Conservation (phyloP, 1,284 basidiomycete genomes). For the Paramarasmius palmivorus region DNA sequence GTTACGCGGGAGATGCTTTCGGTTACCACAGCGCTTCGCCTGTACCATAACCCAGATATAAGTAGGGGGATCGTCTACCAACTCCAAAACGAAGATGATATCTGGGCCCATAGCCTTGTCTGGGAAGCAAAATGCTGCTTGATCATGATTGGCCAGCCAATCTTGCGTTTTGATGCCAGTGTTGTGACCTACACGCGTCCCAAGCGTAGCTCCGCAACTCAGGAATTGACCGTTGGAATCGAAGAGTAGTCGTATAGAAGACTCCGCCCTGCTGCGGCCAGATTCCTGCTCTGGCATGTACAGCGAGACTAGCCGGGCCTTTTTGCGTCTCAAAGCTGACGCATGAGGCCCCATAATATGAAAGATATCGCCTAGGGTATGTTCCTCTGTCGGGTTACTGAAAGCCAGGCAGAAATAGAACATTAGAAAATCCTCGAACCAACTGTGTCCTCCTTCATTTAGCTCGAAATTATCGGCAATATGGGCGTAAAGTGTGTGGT, state of each 20-base stretch:
- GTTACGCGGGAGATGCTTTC: too few relatives aligned
- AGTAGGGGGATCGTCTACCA: neutral
- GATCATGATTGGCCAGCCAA: neutral
- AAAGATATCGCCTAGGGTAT: neutral
- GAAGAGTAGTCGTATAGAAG: neutral
- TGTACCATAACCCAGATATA: too few relatives aligned
- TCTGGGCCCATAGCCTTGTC: slow-evolving; percentile 1
- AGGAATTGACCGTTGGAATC: neutral
- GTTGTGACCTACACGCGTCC: too few relatives aligned
- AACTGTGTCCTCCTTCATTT: neutral
- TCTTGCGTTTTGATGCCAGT: too few relatives aligned
- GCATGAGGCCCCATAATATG: neutral
- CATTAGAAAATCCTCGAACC: neutral
- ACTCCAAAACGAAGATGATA: neutral
- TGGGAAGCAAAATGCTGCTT: neutral
- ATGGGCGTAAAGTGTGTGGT: neutral
- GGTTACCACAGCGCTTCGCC: neutral
- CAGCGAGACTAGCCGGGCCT: neutral
- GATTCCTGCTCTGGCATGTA: neutral
- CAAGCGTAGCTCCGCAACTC: neutral
- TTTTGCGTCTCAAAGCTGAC: neutral
- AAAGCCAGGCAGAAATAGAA: neutral
- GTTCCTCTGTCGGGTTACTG: too few relatives aligned
- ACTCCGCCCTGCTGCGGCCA: neutral
- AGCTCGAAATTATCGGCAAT: neutral